Base-by-base conservation (phyloP, 345 rosid genomes). In the Anastatica hierochuntica region DNA sequence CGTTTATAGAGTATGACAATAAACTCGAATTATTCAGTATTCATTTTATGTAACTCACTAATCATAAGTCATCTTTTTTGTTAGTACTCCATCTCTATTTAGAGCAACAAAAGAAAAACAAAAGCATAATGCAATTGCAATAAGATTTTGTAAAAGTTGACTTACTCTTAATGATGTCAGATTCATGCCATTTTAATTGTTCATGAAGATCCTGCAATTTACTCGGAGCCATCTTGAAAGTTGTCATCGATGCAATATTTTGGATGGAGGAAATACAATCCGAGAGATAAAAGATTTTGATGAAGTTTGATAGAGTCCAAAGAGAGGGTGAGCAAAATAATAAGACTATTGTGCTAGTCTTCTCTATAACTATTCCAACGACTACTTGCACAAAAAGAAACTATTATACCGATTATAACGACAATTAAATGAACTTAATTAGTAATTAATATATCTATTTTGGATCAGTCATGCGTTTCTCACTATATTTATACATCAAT, bases 91-190 rank as follows among this genome's bases (percentile, higher is more conserved):
- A n/a, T n/a, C n/a, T n/a, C n/a, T n/a, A n/a, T n/a, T n/a, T n/a
- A n/a, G n/a, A n/a, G n/a, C n/a, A n/a, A n/a, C n/a, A n/a, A n/a
- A 49, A 48, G 2, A 13, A 24, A 19, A 20, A 50, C 42, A 13
- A 10, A 34, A 50, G 42, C 13, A 50, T 18, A 35, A 20, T 11
- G 34, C 19, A 45, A 26, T 3, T n/a, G 9, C 21, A 50, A 19
- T 34, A 17, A 13, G 21, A 40, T 8, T 1, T 38, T 5, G 8
- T 15, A 7, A 27, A 27, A n/a, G n/a, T n/a, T 36, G 43, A 40
- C 38, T 54, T 54, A 55, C 39, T 41, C 16, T 41, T 30, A 18
- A n/a, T 30, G 39, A 40, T 42, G 49, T 55, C 39, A 42, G 48
- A 41, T 16, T 55, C 48, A 14, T 26, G 49, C 39, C 49, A 31